Conservation (phyloP, 2,329 filamentous ascomycete species). For the Colletotrichum lentis region DNA sequence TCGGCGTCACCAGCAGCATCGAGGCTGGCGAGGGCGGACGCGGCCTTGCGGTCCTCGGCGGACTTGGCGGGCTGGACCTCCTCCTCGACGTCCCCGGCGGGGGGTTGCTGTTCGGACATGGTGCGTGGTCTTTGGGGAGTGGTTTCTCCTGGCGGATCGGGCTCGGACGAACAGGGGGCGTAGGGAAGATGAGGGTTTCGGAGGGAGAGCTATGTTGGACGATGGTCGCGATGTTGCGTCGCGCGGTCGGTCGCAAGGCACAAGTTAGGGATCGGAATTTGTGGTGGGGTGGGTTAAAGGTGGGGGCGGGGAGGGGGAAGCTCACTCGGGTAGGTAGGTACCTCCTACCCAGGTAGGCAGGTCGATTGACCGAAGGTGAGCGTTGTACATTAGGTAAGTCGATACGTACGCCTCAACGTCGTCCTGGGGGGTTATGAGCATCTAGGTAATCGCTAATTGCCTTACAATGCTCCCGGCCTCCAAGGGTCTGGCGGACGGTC, state of each 20-base stretch:
- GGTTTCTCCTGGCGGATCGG: background rate
- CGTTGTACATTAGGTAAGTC: constrained; percentile 21
- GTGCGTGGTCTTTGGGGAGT: constrained; percentile 22
- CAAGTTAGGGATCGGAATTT: constrained; percentile 24
- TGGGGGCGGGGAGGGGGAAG: constrained; percentile 28
- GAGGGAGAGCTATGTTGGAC: constrained; percentile 9
- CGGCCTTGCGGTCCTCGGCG: constrained; percentile 80
- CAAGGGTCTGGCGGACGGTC: constrained; percentile 17
- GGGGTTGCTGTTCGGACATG: constrained; percentile 71
- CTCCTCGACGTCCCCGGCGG: constrained; percentile 65
- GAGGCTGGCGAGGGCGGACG: constrained; percentile 75
- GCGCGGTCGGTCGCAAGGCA: background rate
- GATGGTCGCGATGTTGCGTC: background rate
- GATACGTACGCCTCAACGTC: constrained; percentile 33
- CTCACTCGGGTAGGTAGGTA: background rate
- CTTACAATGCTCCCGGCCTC: background rate
- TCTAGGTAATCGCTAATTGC: too few relatives aligned
- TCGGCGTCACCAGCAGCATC: constrained; percentile 63
- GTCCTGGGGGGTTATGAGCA: constrained; percentile 2
- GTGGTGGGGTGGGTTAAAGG: constrained; percentile 23
- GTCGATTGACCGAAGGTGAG: constrained; percentile 25
- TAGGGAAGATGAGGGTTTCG: background rate
- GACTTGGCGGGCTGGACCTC: constrained; percentile 65
- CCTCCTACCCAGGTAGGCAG: background rate
- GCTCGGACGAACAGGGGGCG: background rate